Conservation (phyloP, 352 stramenopile species). For the Hyaloperonospora arabidopsidis region DNA sequence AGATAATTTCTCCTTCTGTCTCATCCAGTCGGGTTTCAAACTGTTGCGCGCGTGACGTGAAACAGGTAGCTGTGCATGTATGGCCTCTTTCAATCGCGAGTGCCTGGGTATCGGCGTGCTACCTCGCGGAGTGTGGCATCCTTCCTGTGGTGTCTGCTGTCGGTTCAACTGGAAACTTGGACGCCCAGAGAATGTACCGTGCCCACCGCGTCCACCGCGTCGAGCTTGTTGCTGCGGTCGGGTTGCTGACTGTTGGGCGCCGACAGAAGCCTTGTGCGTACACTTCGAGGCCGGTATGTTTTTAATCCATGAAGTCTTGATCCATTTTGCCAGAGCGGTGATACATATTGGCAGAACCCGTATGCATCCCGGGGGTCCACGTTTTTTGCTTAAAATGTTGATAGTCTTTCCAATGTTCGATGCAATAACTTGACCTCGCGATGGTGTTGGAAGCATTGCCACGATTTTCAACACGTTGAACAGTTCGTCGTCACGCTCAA, state of each 20-base stretch:
- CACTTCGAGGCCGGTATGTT: slow-evolving; percentile 32
- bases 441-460: slow-evolving; percentile 63
- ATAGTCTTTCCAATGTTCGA: slow-evolving; percentile 62
- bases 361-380: slow-evolving; percentile 29
- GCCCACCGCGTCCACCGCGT: slow-evolving; percentile 21
- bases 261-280: slow-evolving; percentile 6
- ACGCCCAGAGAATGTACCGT: slow-evolving; percentile 16
- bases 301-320: slow-evolving; percentile 56
- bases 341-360: slow-evolving; percentile 38
- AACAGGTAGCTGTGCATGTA: slow-evolving; percentile 6
- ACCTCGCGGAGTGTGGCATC: slow-evolving; percentile 11
- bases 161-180: slow-evolving; percentile 15
- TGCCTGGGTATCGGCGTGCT: slow-evolving; percentile 30
- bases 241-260: slow-evolving; percentile 8
- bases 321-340: slow-evolving; percentile 53
- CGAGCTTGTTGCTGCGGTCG: slow-evolving; percentile 26
- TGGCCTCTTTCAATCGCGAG: neutral
- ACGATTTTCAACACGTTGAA: slow-evolving; percentile 42
- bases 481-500: slow-evolving; percentile 25
- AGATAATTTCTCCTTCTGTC: slow-evolving; percentile 47
- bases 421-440: slow-evolving; percentile 42
- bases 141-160: slow-evolving; percentile 13
- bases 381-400: slow-evolving; percentile 37
- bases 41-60: slow-evolving; percentile 23
- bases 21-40: slow-evolving; percentile 71